phyloP scores from a whole-genome alignment of 164 flowering plant species.

The Malania oleifera region DNA sequence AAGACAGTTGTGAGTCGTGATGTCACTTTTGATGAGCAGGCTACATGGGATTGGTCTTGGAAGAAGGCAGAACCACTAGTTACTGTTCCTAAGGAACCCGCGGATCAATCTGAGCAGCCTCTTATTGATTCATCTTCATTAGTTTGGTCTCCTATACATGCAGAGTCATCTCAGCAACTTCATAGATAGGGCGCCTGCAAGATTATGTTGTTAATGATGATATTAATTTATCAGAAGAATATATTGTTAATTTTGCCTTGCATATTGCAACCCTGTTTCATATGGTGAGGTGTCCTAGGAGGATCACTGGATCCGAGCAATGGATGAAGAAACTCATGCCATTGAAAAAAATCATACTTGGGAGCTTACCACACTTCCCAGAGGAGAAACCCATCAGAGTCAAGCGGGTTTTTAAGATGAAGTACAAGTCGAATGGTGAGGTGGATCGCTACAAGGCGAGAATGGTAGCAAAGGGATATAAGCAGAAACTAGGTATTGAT shows the following conservation, averaged over 20 bases:
- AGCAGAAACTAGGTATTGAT: neutral
- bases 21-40: neutral
- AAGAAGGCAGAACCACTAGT: neutral
- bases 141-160: neutral
- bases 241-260: too few species aligned
- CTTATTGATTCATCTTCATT: neutral
- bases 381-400: slow-evolving; percentile 7
- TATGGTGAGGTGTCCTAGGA: neutral
- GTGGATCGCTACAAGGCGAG: slow-evolving; percentile 9
- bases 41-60: neutral
- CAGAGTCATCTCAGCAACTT: neutral
- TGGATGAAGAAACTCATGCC: slow-evolving; percentile 8
- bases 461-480: slow-evolving; percentile 15
- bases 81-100: neutral
- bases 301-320: slow-evolving; percentile 4
- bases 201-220: neutral
- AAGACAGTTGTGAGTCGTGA: slow-evolving; percentile 6
- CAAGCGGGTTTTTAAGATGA: slow-evolving; percentile 9
- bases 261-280: neutral
- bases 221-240: too few species aligned
- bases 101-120: neutral
- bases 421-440: slow-evolving; percentile 11
- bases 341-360: slow-evolving; percentile 18
- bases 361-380: slow-evolving; percentile 11
- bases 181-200: neutral